phyloP scores from a whole-genome alignment of 2,329 filamentous ascomycete species.

The Cyphellophora attinorum region DNA sequence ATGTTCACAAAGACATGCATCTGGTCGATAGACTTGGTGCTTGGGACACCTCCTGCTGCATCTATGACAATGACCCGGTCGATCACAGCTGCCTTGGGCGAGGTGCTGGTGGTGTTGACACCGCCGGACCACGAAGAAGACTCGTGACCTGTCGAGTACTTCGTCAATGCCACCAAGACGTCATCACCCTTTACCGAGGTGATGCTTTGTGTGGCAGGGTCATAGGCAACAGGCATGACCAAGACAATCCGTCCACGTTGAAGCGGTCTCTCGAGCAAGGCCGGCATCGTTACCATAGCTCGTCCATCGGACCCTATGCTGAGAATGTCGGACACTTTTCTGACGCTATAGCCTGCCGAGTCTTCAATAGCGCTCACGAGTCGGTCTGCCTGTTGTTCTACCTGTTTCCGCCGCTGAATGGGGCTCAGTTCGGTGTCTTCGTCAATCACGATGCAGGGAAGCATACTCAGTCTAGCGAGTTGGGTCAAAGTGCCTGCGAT shows the following conservation, averaged over 20 bases:
- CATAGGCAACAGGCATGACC: constrained; percentile 56
- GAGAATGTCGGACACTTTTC: constrained; percentile 54
- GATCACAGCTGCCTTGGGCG: constrained; percentile 46
- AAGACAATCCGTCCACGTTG: constrained; percentile 62
- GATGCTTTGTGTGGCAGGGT: constrained; percentile 37
- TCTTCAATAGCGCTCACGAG: constrained; percentile 66
- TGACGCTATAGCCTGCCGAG: constrained; percentile 57
- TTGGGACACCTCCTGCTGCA: constrained; percentile 72
- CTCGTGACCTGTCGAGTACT: constrained; percentile 33
- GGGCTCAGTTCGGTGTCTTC: constrained; percentile 20
- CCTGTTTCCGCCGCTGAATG: constrained; percentile 33
- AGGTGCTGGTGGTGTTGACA: constrained; percentile 33
- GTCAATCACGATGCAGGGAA: constrained; percentile 75
- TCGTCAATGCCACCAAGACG: constrained; percentile 65
- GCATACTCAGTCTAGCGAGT: constrained; percentile 69
- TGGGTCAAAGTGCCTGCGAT: constrained; percentile 78
- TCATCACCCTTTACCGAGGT: constrained; percentile 48
- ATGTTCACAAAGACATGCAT: constrained; percentile 86
- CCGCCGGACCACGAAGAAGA: constrained; percentile 37
- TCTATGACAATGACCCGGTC: constrained; percentile 87
- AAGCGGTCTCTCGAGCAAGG: constrained; percentile 55
- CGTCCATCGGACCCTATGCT: constrained; percentile 27
- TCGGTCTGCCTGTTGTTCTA: constrained; percentile 58
- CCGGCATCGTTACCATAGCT: constrained; percentile 29
- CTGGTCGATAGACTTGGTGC: constrained; percentile 26